phyloP scores from a whole-genome alignment of 2,329 filamentous ascomycete genomes.

The Penicillium hesseltinei region DNA sequence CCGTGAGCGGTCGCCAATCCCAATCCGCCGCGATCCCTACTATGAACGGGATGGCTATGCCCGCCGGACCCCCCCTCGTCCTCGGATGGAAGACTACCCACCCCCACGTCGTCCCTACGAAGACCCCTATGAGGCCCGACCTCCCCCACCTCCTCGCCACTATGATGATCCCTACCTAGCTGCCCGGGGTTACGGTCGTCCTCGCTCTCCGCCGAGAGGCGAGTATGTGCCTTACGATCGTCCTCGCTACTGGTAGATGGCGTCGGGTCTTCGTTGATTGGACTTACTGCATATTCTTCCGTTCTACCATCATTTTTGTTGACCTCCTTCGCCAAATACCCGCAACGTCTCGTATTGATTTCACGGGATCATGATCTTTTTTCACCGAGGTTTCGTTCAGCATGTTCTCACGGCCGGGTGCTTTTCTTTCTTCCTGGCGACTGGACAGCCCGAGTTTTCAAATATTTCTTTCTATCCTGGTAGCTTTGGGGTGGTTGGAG shows the following conservation, averaged over 20 bases:
- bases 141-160: conserved; percentile 52
- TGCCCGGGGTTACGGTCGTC: conserved; percentile 53
- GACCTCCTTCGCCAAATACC: conserved; percentile 20
- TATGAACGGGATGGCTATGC: conserved; percentile 76
- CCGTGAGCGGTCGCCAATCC: conserved; percentile 78
- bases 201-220: conserved; percentile 42
- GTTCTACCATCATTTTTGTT: conserved; percentile 12
- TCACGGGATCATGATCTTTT: conserved; percentile 20
- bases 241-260: conserved; percentile 45
- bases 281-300: conserved; percentile 17
- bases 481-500: neutral
- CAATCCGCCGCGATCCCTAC: conserved; percentile 67
- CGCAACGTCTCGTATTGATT: conserved; percentile 24
- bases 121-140: conserved; percentile 57
- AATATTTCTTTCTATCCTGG: neutral
- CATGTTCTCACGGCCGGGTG: conserved; percentile 9
- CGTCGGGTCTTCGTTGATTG: conserved; percentile 2
- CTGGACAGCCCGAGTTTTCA: conserved; percentile 8
- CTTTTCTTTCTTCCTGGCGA: conserved; percentile 5
- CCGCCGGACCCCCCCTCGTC: conserved; percentile 77
- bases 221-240: conserved; percentile 46
- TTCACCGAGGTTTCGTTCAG: conserved; percentile 13
- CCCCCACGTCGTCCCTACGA: conserved; percentile 58
- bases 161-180: conserved; percentile 62
- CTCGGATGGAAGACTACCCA: conserved; percentile 74